Percentiles rank a stretch among this genome's conserved stretches.
These are phyloP conservation scores for Verticillium tricorpus DNA, from an alignment of 2,329 filamentous ascomycete genomes.

Conservation along the genomic window DNA sequence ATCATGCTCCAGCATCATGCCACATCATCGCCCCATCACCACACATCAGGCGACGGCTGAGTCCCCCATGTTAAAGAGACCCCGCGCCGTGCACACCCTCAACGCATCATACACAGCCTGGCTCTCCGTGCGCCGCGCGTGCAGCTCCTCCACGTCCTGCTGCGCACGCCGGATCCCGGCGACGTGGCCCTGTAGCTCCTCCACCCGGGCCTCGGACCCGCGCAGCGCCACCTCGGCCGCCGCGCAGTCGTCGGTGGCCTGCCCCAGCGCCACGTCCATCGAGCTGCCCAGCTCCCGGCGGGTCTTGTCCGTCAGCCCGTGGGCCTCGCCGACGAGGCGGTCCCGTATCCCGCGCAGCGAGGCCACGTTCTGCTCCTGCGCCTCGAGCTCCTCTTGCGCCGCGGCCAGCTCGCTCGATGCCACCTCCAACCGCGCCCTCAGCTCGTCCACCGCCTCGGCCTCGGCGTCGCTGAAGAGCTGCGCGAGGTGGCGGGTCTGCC, in stretches of 20 bases:
- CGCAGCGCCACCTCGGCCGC: neutral
- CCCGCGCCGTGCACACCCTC: neutral
- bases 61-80: neutral
- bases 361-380: neutral
- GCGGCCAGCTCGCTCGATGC: neutral
- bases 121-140: neutral
- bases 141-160: neutral
- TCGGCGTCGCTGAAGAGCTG: neutral
- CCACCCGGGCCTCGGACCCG: neutral
- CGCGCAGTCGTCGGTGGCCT: neutral
- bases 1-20: neutral
- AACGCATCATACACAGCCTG: neutral
- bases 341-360: neutral
- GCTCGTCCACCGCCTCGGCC: neutral
- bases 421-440: neutral
- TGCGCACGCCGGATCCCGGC: neutral
- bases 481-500: neutral
- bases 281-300: neutral
- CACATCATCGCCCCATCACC: neutral
- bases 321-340: neutral
- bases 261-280: neutral
- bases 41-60: too few relatives aligned
- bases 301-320: neutral
- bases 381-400: neutral
- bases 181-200: neutral